phyloP scores from a whole-genome alignment of 228 moss, liverwort and hornwort species.

The Sphagnum magellanicum region DNA sequence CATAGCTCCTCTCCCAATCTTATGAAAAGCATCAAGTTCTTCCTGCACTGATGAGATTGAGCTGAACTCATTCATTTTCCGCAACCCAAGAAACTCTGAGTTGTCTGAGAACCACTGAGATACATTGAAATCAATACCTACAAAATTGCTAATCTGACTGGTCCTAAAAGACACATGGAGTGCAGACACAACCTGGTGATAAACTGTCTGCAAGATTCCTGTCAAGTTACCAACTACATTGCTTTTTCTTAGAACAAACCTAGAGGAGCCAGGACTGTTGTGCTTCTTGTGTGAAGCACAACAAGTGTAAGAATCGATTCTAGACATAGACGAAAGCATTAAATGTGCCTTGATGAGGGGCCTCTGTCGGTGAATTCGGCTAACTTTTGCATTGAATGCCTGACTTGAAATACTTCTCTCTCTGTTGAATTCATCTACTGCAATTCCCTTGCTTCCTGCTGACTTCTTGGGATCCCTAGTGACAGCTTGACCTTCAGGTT shows the following conservation, averaged over 20 bases:
- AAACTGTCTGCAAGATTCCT: slow-evolving; percentile 16
- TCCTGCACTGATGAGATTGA: slow-evolving; percentile 13
- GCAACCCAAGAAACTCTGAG: slow-evolving; percentile 17
- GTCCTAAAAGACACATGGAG: slow-evolving; percentile 24
- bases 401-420: slow-evolving; percentile 4
- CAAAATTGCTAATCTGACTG: slow-evolving; percentile 15
- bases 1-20: slow-evolving; percentile 16
- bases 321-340: slow-evolving; percentile 6
- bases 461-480: too few relatives aligned
- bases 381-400: slow-evolving; percentile 23
- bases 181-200: slow-evolving; percentile 27
- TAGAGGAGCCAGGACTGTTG: slow-evolving; percentile 20
- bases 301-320: slow-evolving; percentile 15
- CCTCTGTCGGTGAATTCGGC: slow-evolving; percentile 10
- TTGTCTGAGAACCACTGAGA: slow-evolving; percentile 29
- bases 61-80: not conserved
- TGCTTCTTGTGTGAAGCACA: slow-evolving; percentile 3
- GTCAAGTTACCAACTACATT: slow-evolving; percentile 15
- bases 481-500: too few relatives aligned
- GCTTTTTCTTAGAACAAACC: slow-evolving; percentile 23
- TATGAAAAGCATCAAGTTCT: slow-evolving; percentile 8
- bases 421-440: not conserved
- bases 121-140: slow-evolving; percentile 29
- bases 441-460: not conserved
- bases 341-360: slow-evolving; percentile 14